phyloP scores from a whole-genome alignment of 495 filamentous ascomycete genomes.

The Halenospora varia region DNA sequence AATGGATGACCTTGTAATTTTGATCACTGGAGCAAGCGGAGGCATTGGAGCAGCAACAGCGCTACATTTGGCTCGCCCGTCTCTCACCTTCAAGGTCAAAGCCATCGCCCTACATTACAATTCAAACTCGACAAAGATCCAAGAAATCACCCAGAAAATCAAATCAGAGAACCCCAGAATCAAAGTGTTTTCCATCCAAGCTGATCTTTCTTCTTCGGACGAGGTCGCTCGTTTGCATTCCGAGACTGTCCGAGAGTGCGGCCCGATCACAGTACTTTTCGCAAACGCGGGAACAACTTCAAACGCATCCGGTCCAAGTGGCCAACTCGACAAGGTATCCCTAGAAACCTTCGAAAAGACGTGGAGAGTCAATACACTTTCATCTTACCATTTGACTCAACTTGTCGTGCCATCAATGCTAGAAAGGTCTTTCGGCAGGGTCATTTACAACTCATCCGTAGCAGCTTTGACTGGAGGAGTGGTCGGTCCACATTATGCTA shows the following conservation, averaged over 20 bases:
- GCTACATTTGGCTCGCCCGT: conserved; percentile 6
- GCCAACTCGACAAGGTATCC: conserved; percentile 21
- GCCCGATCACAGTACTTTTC: conserved; percentile 13
- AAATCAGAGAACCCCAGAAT: background rate
- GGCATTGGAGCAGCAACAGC: conserved; percentile 17
- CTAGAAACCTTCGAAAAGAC: conserved; percentile 65
- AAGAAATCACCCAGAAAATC: conserved; percentile 7
- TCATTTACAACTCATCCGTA: conserved; percentile 66
- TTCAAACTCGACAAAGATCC: conserved; percentile 2
- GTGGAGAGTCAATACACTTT: conserved; percentile 59
- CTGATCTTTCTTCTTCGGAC: conserved; percentile 7
- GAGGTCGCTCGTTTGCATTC: background rate
- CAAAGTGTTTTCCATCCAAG: conserved; percentile 10
- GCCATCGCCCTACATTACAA: conserved; percentile 19
- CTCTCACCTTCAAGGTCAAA: conserved; percentile 6
- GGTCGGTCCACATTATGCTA: conserved; percentile 51
- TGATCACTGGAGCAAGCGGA: conserved; percentile 16
- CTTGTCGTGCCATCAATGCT: conserved; percentile 63
- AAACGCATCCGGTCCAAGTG: conserved; percentile 5
- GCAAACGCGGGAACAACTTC: conserved; percentile 17
- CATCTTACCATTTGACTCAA: conserved; percentile 62
- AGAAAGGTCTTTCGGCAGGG: conserved; percentile 57
- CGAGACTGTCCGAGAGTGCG: background rate
- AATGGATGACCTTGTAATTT: background rate
- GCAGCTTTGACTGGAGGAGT: conserved; percentile 62